These are phyloP conservation scores for Pseudonitzschia delicatissima DNA, from an alignment of 108 stramenopile genomes.

Conservation along the genomic window DNA sequence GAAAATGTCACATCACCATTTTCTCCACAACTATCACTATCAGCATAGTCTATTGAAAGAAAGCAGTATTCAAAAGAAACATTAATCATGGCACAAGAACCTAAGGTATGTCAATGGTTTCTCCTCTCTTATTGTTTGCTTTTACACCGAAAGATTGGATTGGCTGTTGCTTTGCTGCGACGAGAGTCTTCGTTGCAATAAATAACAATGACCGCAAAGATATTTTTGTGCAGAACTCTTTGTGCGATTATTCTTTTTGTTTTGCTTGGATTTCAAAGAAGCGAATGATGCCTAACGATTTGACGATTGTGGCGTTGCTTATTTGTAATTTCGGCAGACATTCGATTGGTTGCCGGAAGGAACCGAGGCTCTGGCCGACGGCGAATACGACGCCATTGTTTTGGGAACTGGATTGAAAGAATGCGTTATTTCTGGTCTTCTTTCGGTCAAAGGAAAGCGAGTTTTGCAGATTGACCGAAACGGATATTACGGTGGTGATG, in stretches of 20 bases:
- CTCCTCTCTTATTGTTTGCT: no score
- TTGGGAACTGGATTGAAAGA: constrained; percentile 99
- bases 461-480: constrained; percentile 98
- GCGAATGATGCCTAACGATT: not conserved
- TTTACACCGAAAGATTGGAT: no score
- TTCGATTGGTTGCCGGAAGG: constrained; percentile 92
- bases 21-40: no score
- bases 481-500: constrained; percentile 97
- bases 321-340: constrained; percentile 15
- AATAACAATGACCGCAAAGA: no score
- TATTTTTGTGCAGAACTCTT: no score
- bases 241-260: no score
- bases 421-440: constrained; percentile 97
- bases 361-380: constrained; percentile 95
- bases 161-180: no score
- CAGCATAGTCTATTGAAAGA: not conserved
- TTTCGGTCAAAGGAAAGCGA: constrained; percentile 90
- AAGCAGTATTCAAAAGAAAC: not conserved
- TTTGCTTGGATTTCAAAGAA: no score
- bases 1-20: no score
- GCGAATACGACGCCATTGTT: constrained; percentile 99
- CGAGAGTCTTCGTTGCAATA: no score
- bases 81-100: constrained; percentile 8
- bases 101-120: constrained; percentile 8
- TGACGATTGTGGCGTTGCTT: not conserved